Percentiles rank a stretch among this genome's conserved stretches.
Conservation (phyloP, 1,284 basidiomycete genomes). For the Cutaneotrichosporon cavernicola region DNA sequence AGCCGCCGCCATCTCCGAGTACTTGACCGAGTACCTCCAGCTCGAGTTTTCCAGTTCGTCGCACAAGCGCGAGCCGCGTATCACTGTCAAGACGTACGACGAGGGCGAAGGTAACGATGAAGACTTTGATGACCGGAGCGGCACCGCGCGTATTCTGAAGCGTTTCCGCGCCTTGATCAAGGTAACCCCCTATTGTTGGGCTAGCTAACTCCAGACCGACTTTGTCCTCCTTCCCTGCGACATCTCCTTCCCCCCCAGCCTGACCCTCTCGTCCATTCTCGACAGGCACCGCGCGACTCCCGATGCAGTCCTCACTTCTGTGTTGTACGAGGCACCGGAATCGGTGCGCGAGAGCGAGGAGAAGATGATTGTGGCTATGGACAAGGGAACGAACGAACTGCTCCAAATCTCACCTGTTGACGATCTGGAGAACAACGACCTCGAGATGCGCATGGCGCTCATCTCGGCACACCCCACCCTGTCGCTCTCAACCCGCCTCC, state of each 20-base stretch:
- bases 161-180: slow-evolving; percentile 47
- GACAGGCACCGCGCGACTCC: slow-evolving; percentile 78
- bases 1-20: slow-evolving; percentile 71
- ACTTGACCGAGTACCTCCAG: slow-evolving; percentile 64
- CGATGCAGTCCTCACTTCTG: slow-evolving; percentile 69
- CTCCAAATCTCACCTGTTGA: slow-evolving; percentile 67
- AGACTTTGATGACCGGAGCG: slow-evolving; percentile 33
- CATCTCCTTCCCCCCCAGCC: slow-evolving; percentile 71
- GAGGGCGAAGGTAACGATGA: slow-evolving; percentile 49
- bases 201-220: slow-evolving; percentile 58
- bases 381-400: slow-evolving; percentile 61
- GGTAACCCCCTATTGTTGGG: slow-evolving; percentile 26
- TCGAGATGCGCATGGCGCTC: slow-evolving; percentile 70
- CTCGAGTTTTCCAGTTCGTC: slow-evolving; percentile 38
- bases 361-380: slow-evolving; percentile 45
- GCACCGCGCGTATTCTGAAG: slow-evolving; percentile 50
- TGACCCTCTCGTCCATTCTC: slow-evolving; percentile 69
- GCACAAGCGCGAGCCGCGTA: slow-evolving; percentile 33
- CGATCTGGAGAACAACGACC: slow-evolving; percentile 62
- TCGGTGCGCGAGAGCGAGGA: slow-evolving; percentile 54
- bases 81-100: slow-evolving; percentile 39
- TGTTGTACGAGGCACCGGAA: slow-evolving; percentile 66
- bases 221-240: slow-evolving; percentile 91
- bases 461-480: slow-evolving; percentile 68
- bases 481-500: slow-evolving; percentile 66